phyloP scores from a whole-genome alignment of 257 asterid species.

The Primulina huaijiensis region DNA sequence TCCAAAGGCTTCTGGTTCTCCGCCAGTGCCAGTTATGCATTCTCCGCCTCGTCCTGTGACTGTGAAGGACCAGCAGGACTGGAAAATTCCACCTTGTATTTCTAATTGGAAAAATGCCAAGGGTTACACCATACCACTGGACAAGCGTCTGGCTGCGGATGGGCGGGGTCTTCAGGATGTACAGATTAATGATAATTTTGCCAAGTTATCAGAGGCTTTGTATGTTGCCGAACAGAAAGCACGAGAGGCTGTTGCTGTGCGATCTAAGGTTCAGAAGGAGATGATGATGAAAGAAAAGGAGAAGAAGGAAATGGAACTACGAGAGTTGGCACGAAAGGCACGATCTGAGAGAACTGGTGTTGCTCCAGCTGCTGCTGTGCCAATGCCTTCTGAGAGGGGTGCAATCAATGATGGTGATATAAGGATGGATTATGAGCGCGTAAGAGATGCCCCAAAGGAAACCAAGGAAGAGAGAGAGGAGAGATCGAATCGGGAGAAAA shows the following conservation, averaged over 20 bases:
- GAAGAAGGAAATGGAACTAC: conserved; percentile 76
- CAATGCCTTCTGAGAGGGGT: conserved; percentile 71
- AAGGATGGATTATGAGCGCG: conserved; percentile 56
- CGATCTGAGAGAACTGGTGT: conserved; percentile 78
- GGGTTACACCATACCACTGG: conserved; percentile 92
- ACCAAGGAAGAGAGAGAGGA: conserved; percentile 67
- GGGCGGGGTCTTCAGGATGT: conserved; percentile 97
- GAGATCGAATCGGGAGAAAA: conserved; percentile 62
- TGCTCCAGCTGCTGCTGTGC: conserved; percentile 45
- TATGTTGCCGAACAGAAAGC: conserved; percentile 91
- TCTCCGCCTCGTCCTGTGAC: conserved; percentile 94
- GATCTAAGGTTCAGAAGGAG: conserved; percentile 88
- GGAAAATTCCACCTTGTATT: conserved; percentile 94
- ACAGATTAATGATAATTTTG: conserved; percentile 86
- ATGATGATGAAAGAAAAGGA: conserved; percentile 93
- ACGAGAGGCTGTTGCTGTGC: conserved; percentile 87
- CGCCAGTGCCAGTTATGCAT: conserved; percentile 96
- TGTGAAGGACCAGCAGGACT: conserved; percentile 89
- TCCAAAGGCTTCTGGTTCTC: conserved; percentile 92
- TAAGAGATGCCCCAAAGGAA: conserved; percentile 59
- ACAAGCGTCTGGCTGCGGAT: conserved; percentile 94
- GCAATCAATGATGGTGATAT: conserved; percentile 41
- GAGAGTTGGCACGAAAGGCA: conserved; percentile 84
- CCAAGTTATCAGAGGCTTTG: conserved; percentile 69
- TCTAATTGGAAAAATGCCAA: conserved; percentile 96